Evolutionary conservation across 2,329 filamentous ascomycete genomes (phyloP).

Genomic region (Aspergillus nomiae): DNA sequence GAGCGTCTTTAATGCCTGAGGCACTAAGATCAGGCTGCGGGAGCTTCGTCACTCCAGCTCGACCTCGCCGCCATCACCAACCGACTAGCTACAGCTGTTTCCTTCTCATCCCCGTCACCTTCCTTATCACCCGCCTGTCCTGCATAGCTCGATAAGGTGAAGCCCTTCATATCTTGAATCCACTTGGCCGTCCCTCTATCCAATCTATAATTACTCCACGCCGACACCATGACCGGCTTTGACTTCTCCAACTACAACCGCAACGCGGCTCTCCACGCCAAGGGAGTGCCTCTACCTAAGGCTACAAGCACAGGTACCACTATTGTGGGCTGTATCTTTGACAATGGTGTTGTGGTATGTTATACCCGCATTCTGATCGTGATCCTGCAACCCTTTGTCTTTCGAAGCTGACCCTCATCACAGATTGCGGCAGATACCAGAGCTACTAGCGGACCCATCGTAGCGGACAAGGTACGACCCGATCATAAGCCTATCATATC

Average conservation of each 20-base stretch:
- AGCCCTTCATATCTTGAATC: neutral
- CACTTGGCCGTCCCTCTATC: slow-evolving; percentile 16
- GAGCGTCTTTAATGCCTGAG: slow-evolving; percentile 25
- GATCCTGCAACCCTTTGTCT: neutral
- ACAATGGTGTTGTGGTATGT: slow-evolving; percentile 91
- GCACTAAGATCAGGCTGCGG: slow-evolving; percentile 35
- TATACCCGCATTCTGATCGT: slow-evolving; percentile 1
- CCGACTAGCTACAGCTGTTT: neutral
- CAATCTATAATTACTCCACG: slow-evolving; percentile 23
- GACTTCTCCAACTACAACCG: slow-evolving; percentile 99
- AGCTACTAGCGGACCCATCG: slow-evolving; percentile 95
- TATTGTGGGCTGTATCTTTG: slow-evolving; percentile 95
- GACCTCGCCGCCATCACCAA: slow-evolving; percentile 16
- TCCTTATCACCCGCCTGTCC: neutral
- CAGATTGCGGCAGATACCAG: slow-evolving; percentile 97
- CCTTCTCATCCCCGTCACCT: neutral
- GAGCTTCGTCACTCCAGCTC: slow-evolving; percentile 48
- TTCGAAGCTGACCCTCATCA: slow-evolving; percentile 26
- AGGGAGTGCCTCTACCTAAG: slow-evolving; percentile 92
- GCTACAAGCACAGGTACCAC: slow-evolving; percentile 98
- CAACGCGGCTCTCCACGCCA: slow-evolving; percentile 92
- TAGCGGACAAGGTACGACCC: slow-evolving; percentile 81
- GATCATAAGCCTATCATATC: neutral
- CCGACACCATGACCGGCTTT: slow-evolving; percentile 82
- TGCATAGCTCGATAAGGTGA: neutral